A percentile compares a stretch with the other conserved stretches of the same genome.
phyloP scores from a whole-genome alignment of 257 asterid species.

The Forsythia suspensa region DNA sequence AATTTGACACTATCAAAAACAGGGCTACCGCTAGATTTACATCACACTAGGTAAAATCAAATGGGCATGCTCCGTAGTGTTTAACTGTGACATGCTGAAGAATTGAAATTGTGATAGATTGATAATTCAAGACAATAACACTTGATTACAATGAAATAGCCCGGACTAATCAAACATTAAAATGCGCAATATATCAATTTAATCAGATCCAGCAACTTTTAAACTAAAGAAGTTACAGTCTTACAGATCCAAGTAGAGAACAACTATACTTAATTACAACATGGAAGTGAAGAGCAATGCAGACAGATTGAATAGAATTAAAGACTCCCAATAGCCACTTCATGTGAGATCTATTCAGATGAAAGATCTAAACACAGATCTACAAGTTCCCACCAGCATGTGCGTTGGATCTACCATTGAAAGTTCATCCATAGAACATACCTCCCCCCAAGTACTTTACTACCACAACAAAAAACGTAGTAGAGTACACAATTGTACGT shows the following conservation, averaged over 20 bases:
- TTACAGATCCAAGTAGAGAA: slow-evolving; percentile 15
- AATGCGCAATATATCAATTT: neutral
- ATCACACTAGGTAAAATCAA: neutral
- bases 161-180: neutral
- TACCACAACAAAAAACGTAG: neutral
- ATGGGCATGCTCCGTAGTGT: neutral
- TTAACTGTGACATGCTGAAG: neutral
- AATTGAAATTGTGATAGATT: neutral
- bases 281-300: slow-evolving; percentile 10
- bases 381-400: neutral
- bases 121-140: neutral
- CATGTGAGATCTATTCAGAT: slow-evolving; percentile 22
- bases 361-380: slow-evolving; percentile 16
- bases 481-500: neutral
- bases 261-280: neutral
- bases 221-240: neutral
- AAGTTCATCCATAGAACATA: neutral
- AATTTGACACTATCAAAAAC: neutral
- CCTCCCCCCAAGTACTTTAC: neutral
- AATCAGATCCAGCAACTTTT: slow-evolving; percentile 17
- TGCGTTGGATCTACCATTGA: neutral
- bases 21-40: neutral
- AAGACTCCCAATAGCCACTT: slow-evolving; percentile 10
- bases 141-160: neutral
- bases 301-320: slow-evolving; percentile 7